phyloP scores from a whole-genome alignment of 805 yeast genomes.

The Millerozyma miso region DNA sequence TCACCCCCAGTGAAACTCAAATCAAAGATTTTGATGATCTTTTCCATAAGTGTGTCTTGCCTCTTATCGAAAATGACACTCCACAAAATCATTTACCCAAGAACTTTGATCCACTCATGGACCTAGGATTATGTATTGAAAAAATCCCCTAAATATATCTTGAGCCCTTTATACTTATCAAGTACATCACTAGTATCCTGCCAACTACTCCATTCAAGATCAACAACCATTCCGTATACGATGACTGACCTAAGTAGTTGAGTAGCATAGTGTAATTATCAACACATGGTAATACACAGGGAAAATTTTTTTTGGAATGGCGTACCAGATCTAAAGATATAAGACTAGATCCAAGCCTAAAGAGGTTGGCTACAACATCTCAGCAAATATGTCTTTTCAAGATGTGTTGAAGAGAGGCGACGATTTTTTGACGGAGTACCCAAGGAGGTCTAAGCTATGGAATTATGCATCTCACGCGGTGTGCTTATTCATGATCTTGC shows the following conservation, averaged over 20 bases:
- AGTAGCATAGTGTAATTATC: background rate
- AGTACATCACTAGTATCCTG: too few relatives aligned
- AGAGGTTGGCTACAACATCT: background rate
- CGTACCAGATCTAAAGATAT: background rate
- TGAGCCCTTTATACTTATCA: too few relatives aligned
- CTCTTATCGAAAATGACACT: background rate
- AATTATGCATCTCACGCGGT: constrained; percentile 63
- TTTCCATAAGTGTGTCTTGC: constrained; percentile 1
- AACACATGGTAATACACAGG: background rate
- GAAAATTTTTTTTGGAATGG: background rate
- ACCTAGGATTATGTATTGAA: background rate
- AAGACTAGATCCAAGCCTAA: background rate
- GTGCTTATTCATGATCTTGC: constrained; percentile 59
- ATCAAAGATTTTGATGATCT: constrained; percentile 1
- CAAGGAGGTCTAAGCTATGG: constrained; percentile 61
- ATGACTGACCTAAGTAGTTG: too few relatives aligned
- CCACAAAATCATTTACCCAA: background rate
- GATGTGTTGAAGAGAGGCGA: constrained; percentile 72
- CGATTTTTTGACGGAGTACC: constrained; percentile 60
- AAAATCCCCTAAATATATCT: too few relatives aligned
- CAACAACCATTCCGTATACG: too few relatives aligned
- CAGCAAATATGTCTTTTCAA: constrained; percentile 54
- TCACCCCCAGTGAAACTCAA: background rate
- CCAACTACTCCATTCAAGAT: too few relatives aligned
- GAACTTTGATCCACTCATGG: background rate